Conservation (phyloP, 345 rosid genomes). For the Citrus reticulata region DNA sequence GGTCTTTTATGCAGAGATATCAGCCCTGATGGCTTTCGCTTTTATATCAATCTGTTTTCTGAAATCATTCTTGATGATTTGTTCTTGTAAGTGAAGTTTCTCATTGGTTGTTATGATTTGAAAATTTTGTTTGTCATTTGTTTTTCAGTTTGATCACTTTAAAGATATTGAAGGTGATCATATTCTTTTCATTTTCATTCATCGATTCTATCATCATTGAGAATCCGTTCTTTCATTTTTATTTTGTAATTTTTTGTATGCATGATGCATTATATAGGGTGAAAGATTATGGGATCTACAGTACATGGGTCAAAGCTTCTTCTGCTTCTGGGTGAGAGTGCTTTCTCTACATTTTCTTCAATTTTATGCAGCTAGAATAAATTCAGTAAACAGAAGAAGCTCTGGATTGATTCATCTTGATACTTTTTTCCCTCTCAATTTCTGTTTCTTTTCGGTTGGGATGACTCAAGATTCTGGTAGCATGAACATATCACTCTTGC, state of each 20-base stretch:
- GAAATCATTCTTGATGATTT: conserved; percentile 50
- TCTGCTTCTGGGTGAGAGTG: conserved; percentile 25
- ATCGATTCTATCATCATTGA: not conserved
- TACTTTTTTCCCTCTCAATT: not conserved
- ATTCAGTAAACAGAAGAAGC: not conserved
- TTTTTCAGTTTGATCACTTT: not conserved
- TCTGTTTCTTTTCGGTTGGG: not conserved
- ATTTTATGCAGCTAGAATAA: not conserved
- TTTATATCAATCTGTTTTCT: conserved; percentile 72
- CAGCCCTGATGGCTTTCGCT: conserved; percentile 85
- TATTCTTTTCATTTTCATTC: not conserved
- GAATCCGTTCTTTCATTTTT: not conserved
- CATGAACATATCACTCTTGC: not conserved
- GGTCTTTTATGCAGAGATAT: conserved; percentile 88
- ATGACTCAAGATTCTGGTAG: not conserved
- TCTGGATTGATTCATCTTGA: not conserved
- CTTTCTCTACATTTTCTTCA: not conserved
- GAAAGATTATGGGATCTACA: conserved; percentile 42
- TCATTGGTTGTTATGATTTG: not conserved
- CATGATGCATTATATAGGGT: conserved; percentile 29
- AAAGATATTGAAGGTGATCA: not conserved
- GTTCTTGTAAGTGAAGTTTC: conserved; percentile 53
- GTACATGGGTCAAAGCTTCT: conserved; percentile 43
- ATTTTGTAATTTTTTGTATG: conserved; percentile 3
- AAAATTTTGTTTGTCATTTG: not conserved